Evolutionary conservation across 169 alveolate species (phyloP).

Genomic region (Plasmodium malariae): DNA sequence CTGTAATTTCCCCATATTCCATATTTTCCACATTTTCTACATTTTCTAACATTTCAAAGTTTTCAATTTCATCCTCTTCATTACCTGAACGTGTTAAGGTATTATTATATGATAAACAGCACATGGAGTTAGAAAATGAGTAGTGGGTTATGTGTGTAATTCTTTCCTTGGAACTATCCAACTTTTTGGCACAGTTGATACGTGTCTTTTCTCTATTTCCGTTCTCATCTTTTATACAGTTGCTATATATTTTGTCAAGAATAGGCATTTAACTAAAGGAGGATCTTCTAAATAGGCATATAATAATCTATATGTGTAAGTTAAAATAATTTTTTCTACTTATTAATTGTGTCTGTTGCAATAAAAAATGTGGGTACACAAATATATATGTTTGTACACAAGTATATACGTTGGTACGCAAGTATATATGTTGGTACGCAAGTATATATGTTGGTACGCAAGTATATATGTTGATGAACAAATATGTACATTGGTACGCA

Average conservation of each 20-base stretch:
- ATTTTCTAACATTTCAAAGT: neutral
- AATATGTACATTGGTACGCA: no score
- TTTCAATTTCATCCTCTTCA: slow-evolving; percentile 2
- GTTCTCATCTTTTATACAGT: neutral
- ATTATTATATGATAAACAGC: neutral
- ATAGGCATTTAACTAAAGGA: neutral
- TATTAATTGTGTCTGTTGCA: no score
- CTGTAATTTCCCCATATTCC: neutral
- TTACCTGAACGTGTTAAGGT: neutral
- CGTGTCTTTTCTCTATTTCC: neutral
- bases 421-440: no score
- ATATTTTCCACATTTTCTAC: neutral
- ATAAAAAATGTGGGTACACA: no score
- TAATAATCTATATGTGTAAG: no score
- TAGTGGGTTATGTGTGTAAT: neutral
- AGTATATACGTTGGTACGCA: no score
- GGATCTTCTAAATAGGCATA: no score
- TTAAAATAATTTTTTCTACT: no score
- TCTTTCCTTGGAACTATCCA: neutral
- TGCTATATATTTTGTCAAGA: neutral
- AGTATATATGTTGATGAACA: no score
- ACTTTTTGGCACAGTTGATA: neutral
- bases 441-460: no score
- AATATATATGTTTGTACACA: no score
- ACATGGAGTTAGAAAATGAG: neutral